Base-by-base conservation (phyloP, 1,139 yeast species). In the Blastobotrys buckinghamii region DNA sequence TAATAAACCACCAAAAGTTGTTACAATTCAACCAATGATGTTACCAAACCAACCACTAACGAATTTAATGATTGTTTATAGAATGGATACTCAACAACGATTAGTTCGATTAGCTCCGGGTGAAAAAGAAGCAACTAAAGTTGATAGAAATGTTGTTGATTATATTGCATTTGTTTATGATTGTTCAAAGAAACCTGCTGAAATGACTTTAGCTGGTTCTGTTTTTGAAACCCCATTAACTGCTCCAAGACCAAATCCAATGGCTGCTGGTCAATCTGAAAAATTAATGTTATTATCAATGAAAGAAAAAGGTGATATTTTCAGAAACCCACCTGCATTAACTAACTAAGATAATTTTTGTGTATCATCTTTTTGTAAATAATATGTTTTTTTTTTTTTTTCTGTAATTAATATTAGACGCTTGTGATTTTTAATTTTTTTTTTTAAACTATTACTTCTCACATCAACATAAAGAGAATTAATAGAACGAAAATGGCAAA, bases 131-230 rank as follows among this genome's bases (percentile, higher is more conserved):
- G 72, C 71, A 5, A 73, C 70, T 22, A 72, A 71, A 35, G 66
- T 71, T 20, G 84, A 80, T 57, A 76, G 82, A 54, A 76, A 76
- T 51, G 82, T 85, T 43, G 74, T 78, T 20, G 96, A 88, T 64
- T 81, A 87, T 63, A 73, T 84, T 52, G 94, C 85, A 0, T 87
- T 78, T 65, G 76, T 88, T 38, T 75, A 88, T 57, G 87, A 89
- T 63, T 85, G 95, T 13, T 77, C 78, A 55, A 76, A 82, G 29
- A 76, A 81, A 50, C 72, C 72, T 2, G 57, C 69, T 9, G 81
- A 81, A 50, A 72, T 84, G 52, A 76, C 76, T 27, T 71, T 88
- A 54, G 87, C 87, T 30, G 97, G 97, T 15, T 79, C 94, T 10
- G 73, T 88, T 15, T 89, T 89, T 62, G 95, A 87, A 61, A 78